Base-by-base conservation (phyloP, 2,329 filamentous ascomycete species). In the Diaporthe sp. region DNA sequence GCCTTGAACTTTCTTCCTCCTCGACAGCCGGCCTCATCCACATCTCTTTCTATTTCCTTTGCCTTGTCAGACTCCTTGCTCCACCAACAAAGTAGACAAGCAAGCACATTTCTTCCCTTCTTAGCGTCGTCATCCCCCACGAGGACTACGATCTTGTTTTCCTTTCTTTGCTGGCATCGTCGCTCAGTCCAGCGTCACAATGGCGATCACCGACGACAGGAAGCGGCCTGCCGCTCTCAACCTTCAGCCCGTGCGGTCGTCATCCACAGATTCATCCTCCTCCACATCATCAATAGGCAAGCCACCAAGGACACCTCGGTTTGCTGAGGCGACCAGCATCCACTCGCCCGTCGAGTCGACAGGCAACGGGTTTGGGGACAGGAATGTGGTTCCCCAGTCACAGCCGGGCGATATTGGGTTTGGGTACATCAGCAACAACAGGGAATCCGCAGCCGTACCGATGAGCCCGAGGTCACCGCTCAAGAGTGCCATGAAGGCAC, bases 381-480 rank as follows among this genome's bases (percentile, higher is more conserved):
- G 86, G 78, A 88, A 88, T 58, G 87, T 90, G 82, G 85, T 88
- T 79, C 87, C 90, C 72, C 90, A 94, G 83, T 87, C 92, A 72
- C 93, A 95, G 82, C 94, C 96, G 44, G 94, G 93, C 76, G 95
- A 98, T 86, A 91, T 98, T 78, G 96, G 96, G 79, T 98, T 98
- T 84, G 95, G 96, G 83, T 98, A 98, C 86, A 94, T 98, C 82
- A 89, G 91, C 80, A 89, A 89, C 79, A 83, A 87, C 86, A 85
- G 87, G 83, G 87, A 92, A 79, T 86, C 89, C 76, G 89, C 92
- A 81, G 88, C 88, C 78, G 88, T 90, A 82, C 92, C 90, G 76
- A 90, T 90, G 87, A 91, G 92, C 51, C 94, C 95, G 72, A 93
- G 90, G 80, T 94, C 94, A 28, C 95, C 95, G 9, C 90, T 98